Evolutionary conservation across 768 basidiomycete species (phyloP).

Genomic region (Trametes cinnabarina): DNA sequence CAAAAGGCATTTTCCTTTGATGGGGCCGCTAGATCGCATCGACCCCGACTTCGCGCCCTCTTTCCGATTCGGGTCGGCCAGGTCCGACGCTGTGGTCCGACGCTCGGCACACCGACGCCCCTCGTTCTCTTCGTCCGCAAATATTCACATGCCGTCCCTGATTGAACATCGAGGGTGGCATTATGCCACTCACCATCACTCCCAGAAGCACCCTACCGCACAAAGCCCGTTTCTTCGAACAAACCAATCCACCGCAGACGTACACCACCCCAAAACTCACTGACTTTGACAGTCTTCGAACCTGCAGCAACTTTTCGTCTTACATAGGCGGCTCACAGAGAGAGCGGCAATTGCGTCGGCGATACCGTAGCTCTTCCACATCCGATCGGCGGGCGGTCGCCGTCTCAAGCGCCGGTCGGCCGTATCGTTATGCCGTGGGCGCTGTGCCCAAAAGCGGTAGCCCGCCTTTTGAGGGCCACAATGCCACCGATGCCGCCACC

Average conservation of each 20-base stretch:
- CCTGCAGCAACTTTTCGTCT: no score
- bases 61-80: conserved; percentile 8
- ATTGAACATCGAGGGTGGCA: conserved; percentile 2
- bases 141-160: conserved; percentile 13
- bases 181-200: not conserved
- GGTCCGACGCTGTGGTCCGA: conserved; percentile 5
- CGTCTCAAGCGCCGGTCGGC: not conserved
- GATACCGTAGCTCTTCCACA: not conserved
- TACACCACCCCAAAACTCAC: conserved; percentile 7
- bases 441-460: not conserved
- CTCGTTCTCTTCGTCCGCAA: not conserved
- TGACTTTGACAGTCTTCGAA: not conserved
- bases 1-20: conserved; percentile 6
- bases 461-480: not conserved
- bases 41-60: conserved; percentile 13
- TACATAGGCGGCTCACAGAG: not conserved
- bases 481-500: not conserved
- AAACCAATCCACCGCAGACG: not conserved
- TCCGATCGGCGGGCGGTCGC: conserved; percentile 1
- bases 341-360: not conserved
- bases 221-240: not conserved
- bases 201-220: not conserved
- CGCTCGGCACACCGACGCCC: conserved; percentile 5
- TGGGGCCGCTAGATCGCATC: conserved; percentile 15
- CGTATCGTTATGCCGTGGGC: not conserved